Percentiles rank a stretch among this genome's conserved stretches.
phyloP scores from a whole-genome alignment of 2,329 filamentous ascomycete species.

The Westerdykella aurantiaca region DNA sequence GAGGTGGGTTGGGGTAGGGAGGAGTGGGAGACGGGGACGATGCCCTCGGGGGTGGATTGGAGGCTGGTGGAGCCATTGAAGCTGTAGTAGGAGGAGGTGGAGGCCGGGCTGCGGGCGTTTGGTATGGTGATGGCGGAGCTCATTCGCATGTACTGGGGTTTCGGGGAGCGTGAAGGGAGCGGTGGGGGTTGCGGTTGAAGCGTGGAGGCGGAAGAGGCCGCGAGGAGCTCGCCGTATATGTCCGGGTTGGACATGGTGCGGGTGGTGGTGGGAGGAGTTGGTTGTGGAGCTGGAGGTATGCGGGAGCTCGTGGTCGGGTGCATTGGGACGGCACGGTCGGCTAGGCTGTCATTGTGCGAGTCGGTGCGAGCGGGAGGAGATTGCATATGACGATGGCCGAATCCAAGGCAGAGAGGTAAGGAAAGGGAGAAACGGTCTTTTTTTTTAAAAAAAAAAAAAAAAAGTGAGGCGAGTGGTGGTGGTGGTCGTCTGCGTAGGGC shows the following conservation, averaged over 20 bases:
- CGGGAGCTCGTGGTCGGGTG: neutral
- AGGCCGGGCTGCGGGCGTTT: conserved; percentile 37
- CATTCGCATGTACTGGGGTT: conserved; percentile 26
- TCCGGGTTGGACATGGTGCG: conserved; percentile 2
- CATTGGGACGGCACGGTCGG: too few species aligned
- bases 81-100: conserved; percentile 40
- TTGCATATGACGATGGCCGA: too few species aligned
- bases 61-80: conserved; percentile 54
- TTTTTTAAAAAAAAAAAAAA: too few species aligned
- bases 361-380: too few species aligned
- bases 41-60: conserved; percentile 61
- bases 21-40: conserved; percentile 52
- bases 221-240: too few species aligned
- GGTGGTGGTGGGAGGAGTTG: conserved; percentile 10
- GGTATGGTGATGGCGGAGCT: conserved; percentile 31
- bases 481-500: too few species aligned
- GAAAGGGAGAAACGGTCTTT: too few species aligned
- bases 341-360: too few species aligned
- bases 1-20: conserved; percentile 41
- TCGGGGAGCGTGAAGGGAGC: conserved; percentile 24
- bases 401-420: too few species aligned
- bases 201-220: conserved; percentile 14
- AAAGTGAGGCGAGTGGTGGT: too few species aligned
- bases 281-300: conserved; percentile 2
- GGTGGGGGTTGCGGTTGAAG: conserved; percentile 23